Evolutionary conservation across 2,329 filamentous ascomycete species (phyloP), one percentile per base, ranked within the genome.

Genomic region (Bipolaris zeicola): DNA sequence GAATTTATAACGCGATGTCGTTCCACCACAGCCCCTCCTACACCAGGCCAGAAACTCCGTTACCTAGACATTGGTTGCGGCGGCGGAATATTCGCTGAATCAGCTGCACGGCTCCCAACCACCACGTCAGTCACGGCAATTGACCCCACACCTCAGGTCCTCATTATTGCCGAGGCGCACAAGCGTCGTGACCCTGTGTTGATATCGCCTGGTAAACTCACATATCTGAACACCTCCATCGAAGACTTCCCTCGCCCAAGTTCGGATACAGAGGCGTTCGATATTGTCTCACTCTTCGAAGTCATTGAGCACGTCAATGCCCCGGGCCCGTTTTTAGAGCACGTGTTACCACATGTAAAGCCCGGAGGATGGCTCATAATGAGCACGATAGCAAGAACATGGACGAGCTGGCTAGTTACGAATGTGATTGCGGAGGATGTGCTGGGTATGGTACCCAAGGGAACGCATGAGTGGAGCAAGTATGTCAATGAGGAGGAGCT

Each of bases 41-140:
- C 78, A 47, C 63, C 60, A 39, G 36, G 67, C 31, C 64, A 57
- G 7, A 81, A 81, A 16, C 80, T 92, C 3, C 83, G 83, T 33
- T 96, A 92, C 76, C 88, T 99, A 50, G 95, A 99, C 76, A 86
- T 99, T 56, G 95, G 95, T 64, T 98, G 95, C 77, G 95, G 95
- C 60, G 95, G 94, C 20, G 95, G 95, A 60, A 98, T 98, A 75
- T 97, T 98, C 74, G 92, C 94, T 55, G 95, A 98, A 77, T 90
- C 86, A 16, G 90, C 91, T 0, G 91, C 91, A 1, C 84, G 91
- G 5, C 78, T 93, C 33, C 78, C 83, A 0, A 81, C 79, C 39
- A 90, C 89, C 0, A 71, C 73, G 2, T 83, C 80, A 48, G 90
- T 95, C 2, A 88, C 87, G 0, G 91, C 88, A 44, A 89, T 96